These are phyloP conservation scores for Amanita brunnescens DNA, from an alignment of 768 basidiomycete species.

Conservation along the genomic window DNA sequence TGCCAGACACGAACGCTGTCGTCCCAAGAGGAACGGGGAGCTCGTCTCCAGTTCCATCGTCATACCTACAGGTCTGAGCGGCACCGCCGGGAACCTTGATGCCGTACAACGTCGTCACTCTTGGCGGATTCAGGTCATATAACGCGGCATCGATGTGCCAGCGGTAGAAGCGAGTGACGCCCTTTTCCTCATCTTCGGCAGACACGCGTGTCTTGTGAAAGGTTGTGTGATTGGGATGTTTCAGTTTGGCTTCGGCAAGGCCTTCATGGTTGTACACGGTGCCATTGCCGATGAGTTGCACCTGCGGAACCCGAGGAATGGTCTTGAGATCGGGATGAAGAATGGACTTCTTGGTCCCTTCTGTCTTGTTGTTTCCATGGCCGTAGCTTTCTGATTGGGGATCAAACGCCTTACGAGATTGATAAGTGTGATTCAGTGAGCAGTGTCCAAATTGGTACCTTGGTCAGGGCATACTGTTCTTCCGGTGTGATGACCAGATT, in stretches of 20 bases:
- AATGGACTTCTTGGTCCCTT: slow-evolving; percentile 64
- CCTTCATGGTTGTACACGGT: slow-evolving; percentile 75
- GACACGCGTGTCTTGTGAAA: slow-evolving; percentile 81
- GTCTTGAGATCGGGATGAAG: slow-evolving; percentile 88
- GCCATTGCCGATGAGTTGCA: slow-evolving; percentile 90
- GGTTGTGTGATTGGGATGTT: slow-evolving; percentile 78
- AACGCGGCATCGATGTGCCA: slow-evolving; percentile 92
- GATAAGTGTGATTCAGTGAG: neutral
- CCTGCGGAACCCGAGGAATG: slow-evolving; percentile 80
- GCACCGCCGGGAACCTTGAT: slow-evolving; percentile 61
- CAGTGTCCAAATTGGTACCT: slow-evolving; percentile 36
- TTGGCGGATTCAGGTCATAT: slow-evolving; percentile 69
- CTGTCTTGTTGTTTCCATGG: slow-evolving; percentile 85
- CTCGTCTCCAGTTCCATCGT: slow-evolving; percentile 84
- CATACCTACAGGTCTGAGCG: slow-evolving; percentile 61
- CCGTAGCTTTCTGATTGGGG: slow-evolving; percentile 55
- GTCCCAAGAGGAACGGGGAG: slow-evolving; percentile 78
- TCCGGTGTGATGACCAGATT: slow-evolving; percentile 62
- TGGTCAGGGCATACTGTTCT: slow-evolving; percentile 79
- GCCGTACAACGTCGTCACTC: slow-evolving; percentile 80
- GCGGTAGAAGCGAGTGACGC: slow-evolving; percentile 82
- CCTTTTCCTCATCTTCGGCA: slow-evolving; percentile 63
- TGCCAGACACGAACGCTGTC: slow-evolving; percentile 77
- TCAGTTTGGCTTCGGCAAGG: slow-evolving; percentile 66
- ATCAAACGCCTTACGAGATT: slow-evolving; percentile 60